Percentiles rank a stretch among this genome's conserved stretches.
Conservation (phyloP, 2,329 filamentous ascomycete species). For the Teratosphaeriaceae sp. region DNA sequence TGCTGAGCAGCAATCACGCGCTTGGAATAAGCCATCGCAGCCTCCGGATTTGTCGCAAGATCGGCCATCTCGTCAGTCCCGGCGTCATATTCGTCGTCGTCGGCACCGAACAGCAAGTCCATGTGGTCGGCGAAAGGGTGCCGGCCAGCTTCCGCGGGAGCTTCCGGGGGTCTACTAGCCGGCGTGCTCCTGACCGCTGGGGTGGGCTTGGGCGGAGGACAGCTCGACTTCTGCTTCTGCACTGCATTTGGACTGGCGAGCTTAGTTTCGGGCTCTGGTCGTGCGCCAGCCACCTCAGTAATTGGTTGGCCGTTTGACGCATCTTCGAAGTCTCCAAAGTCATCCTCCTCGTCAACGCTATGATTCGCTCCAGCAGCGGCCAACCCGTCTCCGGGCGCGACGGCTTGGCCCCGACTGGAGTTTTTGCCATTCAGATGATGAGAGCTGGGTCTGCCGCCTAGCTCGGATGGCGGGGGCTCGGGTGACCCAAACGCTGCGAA, state of each 20-base stretch:
- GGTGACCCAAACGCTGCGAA: constrained; percentile 43
- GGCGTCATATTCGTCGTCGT: constrained; percentile 29
- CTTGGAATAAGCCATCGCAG: constrained; percentile 30
- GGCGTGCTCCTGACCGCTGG: background rate
- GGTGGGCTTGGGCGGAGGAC: background rate
- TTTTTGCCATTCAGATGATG: too few relatives aligned
- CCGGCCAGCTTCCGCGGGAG: constrained; percentile 11
- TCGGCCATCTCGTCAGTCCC: constrained; percentile 28
- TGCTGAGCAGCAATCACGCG: constrained; percentile 24
- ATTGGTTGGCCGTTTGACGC: constrained; percentile 16
- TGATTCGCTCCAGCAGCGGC: too few relatives aligned
- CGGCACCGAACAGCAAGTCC: constrained; percentile 27
- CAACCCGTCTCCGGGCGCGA: too few relatives aligned
- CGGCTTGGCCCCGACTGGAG: too few relatives aligned
- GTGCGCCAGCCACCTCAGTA: background rate
- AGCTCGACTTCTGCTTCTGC: background rate
- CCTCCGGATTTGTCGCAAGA: constrained; percentile 27
- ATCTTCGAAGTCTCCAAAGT: constrained; percentile 51
- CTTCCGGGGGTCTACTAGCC: background rate
- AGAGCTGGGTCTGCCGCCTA: background rate
- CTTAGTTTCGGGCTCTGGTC: background rate
- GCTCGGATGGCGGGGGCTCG: background rate
- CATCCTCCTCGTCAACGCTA: constrained; percentile 36
- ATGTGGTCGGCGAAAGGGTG: constrained; percentile 29
- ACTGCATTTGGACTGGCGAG: background rate